Evolutionary conservation across 495 filamentous ascomycete genomes (phyloP), one percentile per base, ranked within the genome.

Genomic region (Tetracladium marchalianum): DNA sequence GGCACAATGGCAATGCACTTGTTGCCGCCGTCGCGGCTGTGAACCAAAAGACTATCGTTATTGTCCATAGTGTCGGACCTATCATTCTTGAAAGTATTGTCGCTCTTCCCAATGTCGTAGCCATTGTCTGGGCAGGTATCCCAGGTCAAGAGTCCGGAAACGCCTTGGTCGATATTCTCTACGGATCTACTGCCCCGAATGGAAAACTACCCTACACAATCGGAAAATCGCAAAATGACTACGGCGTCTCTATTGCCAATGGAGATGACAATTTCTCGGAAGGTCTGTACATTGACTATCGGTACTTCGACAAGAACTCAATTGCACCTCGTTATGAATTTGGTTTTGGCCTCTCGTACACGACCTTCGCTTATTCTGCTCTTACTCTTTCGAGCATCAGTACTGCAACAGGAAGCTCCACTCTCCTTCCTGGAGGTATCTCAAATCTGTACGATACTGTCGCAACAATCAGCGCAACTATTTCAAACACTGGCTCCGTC

Each of bases 81-180:
- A 84, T 95, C n/a, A 67, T 94, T 0, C 55, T 95, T 15, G 75
- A 80, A 31, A 71, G 84, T 18, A 95, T 81, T 68, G 80, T 85
- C 47, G 66, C 87, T 49, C 84, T 80, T 41, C 72, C 71, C 0
- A 79, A 80, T 53, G 71, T 82, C 9, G 75, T 69, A 7, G 75
- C 73, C 19, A 93, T 97, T 31, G 57, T 96, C 12, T 95, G 88
- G 82, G 90, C 90, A 49, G 89, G 88, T 59, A 61, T 95, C 37
- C 92, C 92, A 0, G 92, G 92, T 11, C 83, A 96, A 59, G 84
- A 98, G 61, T 86, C 82, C 18, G 92, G 92, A 33, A 89, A 90
- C 64, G 77, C 82, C n/a, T 75, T 98, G 47, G 77, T 77, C 22
- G 90, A 96, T 57, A 75, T 98, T 9, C 80, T 98, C 11, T 98